phyloP scores from a whole-genome alignment of 2,329 filamentous ascomycete species.

The Diplodia mutila region DNA sequence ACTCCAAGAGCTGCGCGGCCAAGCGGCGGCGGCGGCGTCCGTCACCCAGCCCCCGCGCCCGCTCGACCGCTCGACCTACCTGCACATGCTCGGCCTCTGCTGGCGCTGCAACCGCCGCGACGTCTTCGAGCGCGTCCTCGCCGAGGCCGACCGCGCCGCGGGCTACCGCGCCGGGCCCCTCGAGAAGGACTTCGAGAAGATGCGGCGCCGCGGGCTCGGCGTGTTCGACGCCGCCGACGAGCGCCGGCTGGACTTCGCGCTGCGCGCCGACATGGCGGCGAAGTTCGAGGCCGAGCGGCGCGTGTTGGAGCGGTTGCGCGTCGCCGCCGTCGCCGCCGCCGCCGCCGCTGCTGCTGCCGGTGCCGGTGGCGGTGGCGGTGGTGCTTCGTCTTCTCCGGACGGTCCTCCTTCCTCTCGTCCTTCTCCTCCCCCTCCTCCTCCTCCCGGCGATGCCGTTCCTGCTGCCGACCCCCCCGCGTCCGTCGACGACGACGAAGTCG shows the following conservation, averaged over 20 bases:
- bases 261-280: not conserved
- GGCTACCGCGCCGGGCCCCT: conserved; percentile 1
- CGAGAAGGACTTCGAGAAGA: conserved; percentile 15
- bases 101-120: conserved; percentile 2
- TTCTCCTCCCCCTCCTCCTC: no score
- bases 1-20: conserved; percentile 38
- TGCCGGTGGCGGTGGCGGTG: no score
- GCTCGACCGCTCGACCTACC: conserved; percentile 13
- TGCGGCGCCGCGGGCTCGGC: not conserved
- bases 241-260: not conserved
- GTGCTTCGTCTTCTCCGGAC: no score
- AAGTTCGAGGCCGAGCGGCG: conserved; percentile 1
- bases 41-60: not conserved
- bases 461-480: no score
- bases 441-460: no score
- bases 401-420: no score
- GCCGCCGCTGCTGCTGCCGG: not conserved
- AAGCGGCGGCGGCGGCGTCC: no score
- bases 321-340: not conserved
- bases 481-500: not conserved
- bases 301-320: not conserved
- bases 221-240: not conserved
- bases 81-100: conserved; percentile 25
- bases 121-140: conserved; percentile 1
- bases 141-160: not conserved